Percentiles rank a stretch among this genome's conserved stretches.
Conservation (phyloP, 176 grass and related monocot genomes). For the Paspalum vaginatum region DNA sequence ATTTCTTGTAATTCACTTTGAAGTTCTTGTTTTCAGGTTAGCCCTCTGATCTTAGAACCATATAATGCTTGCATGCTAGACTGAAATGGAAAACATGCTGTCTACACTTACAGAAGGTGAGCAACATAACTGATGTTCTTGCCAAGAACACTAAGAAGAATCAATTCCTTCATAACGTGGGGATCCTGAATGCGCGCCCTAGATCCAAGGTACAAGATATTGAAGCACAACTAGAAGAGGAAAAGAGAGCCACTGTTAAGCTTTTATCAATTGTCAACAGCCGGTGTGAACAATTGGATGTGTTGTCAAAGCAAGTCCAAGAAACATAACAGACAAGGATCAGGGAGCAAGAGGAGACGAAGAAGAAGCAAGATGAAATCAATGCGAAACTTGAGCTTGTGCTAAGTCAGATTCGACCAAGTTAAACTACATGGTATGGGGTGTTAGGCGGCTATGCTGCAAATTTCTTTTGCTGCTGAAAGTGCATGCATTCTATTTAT, state of each 20-base stretch:
- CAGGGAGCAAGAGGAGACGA: too few species aligned
- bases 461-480: too few species aligned
- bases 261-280: background rate
- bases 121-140: background rate
- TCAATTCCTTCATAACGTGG: background rate
- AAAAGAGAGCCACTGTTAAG: background rate
- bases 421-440: background rate
- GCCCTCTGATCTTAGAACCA: too few species aligned
- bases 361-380: background rate
- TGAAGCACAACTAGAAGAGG: background rate
- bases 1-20: too few species aligned
- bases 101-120: background rate
- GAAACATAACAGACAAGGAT: too few species aligned
- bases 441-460: background rate
- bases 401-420: background rate
- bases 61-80: background rate
- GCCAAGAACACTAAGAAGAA: background rate
- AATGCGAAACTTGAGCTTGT: background rate
- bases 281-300: background rate
- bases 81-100: background rate
- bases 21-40: too few species aligned
- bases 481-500: too few species aligned
- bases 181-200: background rate
- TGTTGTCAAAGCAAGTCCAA: background rate
- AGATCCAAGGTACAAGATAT: background rate